Conservation (phyloP, 352 stramenopile species). For the Globisporangium mamillatum region DNA sequence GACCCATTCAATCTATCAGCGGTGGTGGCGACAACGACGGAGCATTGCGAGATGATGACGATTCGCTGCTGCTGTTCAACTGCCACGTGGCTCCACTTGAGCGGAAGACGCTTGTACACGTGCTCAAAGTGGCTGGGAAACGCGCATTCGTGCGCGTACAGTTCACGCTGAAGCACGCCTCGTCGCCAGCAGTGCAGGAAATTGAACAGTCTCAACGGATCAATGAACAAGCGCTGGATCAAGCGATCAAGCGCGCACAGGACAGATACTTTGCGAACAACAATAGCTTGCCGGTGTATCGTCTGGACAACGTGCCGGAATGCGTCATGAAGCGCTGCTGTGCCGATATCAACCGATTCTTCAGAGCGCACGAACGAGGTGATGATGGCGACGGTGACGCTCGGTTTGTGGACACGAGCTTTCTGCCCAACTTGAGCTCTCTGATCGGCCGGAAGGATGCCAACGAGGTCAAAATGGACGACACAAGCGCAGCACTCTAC, state of each 20-base stretch:
- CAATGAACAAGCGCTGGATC: background rate
- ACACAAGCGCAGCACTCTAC: conserved; percentile 1
- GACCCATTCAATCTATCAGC: background rate
- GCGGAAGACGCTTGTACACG: conserved; percentile 27
- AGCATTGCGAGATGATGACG: background rate
- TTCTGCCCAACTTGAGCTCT: conserved; percentile 17
- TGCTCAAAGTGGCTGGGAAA: conserved; percentile 22
- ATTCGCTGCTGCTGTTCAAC: conserved; percentile 20
- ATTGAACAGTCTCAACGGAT: conserved; percentile 4
- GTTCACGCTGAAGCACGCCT: conserved; percentile 21
- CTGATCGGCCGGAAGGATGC: background rate
- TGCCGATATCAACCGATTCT: conserved; percentile 42
- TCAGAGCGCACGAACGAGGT: conserved; percentile 3
- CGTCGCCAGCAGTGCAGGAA: background rate
- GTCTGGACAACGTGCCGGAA: conserved; percentile 1
- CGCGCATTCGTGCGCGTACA: conserved; percentile 48
- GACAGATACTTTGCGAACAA: background rate
- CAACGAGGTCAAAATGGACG: background rate
- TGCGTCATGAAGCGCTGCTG: conserved; percentile 18
- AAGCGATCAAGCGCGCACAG: background rate
- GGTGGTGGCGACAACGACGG: background rate
- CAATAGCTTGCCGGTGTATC: conserved; percentile 13
- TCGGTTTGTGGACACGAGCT: conserved; percentile 41
- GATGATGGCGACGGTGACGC: background rate
- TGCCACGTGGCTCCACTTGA: conserved; percentile 37